These are phyloP conservation scores for Waltergamsia citrina DNA, from an alignment of 2,329 filamentous ascomycete species.

Conservation along the genomic window DNA sequence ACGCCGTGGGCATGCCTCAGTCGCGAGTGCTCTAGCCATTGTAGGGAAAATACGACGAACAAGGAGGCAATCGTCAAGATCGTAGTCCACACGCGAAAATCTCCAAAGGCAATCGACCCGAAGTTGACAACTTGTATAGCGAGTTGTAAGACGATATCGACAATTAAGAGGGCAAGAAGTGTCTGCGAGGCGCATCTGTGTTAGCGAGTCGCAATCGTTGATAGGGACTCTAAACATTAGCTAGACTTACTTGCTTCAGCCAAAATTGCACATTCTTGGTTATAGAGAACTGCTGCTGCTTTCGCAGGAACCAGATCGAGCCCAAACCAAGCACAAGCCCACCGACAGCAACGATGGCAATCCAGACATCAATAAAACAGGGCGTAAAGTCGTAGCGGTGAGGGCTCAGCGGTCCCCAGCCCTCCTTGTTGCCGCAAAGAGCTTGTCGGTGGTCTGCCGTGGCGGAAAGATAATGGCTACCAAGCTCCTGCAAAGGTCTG, in stretches of 20 bases:
- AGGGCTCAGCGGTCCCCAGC: slow-evolving; percentile 89
- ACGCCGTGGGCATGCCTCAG: slow-evolving; percentile 80
- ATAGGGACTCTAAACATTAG: no score
- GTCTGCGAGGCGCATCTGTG: slow-evolving; percentile 18
- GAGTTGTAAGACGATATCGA: slow-evolving; percentile 62
- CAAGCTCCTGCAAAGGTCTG: slow-evolving; percentile 38
- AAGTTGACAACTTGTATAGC: slow-evolving; percentile 66
- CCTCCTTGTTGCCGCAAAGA: slow-evolving; percentile 81
- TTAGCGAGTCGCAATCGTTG: neutral
- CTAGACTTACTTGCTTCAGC: slow-evolving; percentile 65
- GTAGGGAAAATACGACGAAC: slow-evolving; percentile 64
- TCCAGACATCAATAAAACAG: slow-evolving; percentile 91
- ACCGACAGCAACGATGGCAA: slow-evolving; percentile 67
- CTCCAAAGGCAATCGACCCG: slow-evolving; percentile 60
- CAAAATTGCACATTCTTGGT: slow-evolving; percentile 89
- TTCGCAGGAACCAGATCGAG: slow-evolving; percentile 72
- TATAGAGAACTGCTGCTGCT: slow-evolving; percentile 57
- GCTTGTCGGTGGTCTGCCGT: slow-evolving; percentile 48
- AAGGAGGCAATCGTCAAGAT: slow-evolving; percentile 63
- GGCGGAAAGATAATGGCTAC: slow-evolving; percentile 51
- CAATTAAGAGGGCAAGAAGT: slow-evolving; percentile 59
- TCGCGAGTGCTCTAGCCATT: slow-evolving; percentile 79
- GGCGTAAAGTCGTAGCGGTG: slow-evolving; percentile 90
- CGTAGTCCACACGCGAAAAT: slow-evolving; percentile 82
- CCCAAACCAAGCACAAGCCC: slow-evolving; percentile 69